Conservation (phyloP, 1,139 yeast species). For the Ogataea hybrid region DNA sequence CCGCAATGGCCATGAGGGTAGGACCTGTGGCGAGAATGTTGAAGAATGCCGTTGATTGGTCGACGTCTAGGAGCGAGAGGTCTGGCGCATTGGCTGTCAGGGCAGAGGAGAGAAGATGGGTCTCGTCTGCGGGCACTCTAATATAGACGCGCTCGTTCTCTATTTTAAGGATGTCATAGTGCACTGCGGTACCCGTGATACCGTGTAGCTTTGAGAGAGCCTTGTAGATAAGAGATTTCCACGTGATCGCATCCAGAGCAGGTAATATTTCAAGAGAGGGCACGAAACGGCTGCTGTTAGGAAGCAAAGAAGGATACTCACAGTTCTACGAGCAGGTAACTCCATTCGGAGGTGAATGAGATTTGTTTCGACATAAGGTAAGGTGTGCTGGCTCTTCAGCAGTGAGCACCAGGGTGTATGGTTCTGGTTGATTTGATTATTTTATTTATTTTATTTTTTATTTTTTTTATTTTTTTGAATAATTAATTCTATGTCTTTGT, state of each 20-base stretch:
- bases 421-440: neutral
- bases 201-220: conserved; percentile 40
- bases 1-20: conserved; percentile 23
- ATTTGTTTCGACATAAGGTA: neutral
- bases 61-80: conserved; percentile 18
- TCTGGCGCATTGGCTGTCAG: conserved; percentile 28
- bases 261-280: conserved; percentile 6
- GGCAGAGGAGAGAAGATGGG: conserved; percentile 18
- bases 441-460: neutral
- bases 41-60: conserved; percentile 7
- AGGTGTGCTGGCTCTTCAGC: neutral
- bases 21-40: conserved; percentile 18
- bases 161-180: conserved; percentile 38
- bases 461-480: conserved; percentile 1
- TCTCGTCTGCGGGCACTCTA: conserved; percentile 26
- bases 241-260: conserved; percentile 39
- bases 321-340: conserved; percentile 35
- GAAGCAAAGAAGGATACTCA: conserved; percentile 23
- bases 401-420: too few relatives aligned
- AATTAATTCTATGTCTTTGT: conserved; percentile 6
- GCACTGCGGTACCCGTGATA: conserved; percentile 40
- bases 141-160: conserved; percentile 19
- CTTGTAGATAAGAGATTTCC: conserved; percentile 38
- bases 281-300: conserved; percentile 2
- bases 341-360: conserved; percentile 3